phyloP scores from a whole-genome alignment of 805 yeast genomes.

The Hanseniaspora lachancei region DNA sequence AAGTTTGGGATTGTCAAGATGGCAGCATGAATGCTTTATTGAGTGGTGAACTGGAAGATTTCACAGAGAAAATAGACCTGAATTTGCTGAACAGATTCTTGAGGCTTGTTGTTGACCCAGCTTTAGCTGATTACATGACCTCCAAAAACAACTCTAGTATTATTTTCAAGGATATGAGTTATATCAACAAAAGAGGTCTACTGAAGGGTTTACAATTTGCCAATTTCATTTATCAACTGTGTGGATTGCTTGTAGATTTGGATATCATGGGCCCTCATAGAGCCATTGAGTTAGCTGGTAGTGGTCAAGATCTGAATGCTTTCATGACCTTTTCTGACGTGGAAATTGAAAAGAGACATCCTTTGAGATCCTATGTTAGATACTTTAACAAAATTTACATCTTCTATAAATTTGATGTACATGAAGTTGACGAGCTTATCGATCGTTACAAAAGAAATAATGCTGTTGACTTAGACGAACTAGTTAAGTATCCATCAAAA shows the following conservation, averaged over 20 bases:
- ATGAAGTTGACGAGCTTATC: conserved; percentile 62
- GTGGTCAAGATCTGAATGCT: conserved; percentile 55
- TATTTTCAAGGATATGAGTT: conserved; percentile 88
- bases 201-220: conserved; percentile 83
- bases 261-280: conserved; percentile 73
- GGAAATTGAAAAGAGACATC: conserved; percentile 52
- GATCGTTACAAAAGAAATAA: conserved; percentile 68
- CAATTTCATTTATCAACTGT: conserved; percentile 78
- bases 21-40: conserved; percentile 76
- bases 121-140: conserved; percentile 86
- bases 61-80: conserved; percentile 78
- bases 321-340: conserved; percentile 56
- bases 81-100: conserved; percentile 72
- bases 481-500: conserved; percentile 73
- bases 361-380: conserved; percentile 69
- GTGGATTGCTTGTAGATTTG: conserved; percentile 74
- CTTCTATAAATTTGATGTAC: conserved; percentile 58
- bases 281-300: conserved; percentile 78
- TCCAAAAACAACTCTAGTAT: conserved; percentile 76
- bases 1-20: conserved; percentile 63
- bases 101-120: conserved; percentile 71
- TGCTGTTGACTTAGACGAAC: conserved; percentile 77
- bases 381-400: conserved; percentile 73
- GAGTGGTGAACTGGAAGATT: conserved; percentile 56
- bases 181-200: conserved; percentile 77